Evolutionary conservation across 257 asterid genomes (phyloP).

Genomic region (Marsdenia floribunda): DNA sequence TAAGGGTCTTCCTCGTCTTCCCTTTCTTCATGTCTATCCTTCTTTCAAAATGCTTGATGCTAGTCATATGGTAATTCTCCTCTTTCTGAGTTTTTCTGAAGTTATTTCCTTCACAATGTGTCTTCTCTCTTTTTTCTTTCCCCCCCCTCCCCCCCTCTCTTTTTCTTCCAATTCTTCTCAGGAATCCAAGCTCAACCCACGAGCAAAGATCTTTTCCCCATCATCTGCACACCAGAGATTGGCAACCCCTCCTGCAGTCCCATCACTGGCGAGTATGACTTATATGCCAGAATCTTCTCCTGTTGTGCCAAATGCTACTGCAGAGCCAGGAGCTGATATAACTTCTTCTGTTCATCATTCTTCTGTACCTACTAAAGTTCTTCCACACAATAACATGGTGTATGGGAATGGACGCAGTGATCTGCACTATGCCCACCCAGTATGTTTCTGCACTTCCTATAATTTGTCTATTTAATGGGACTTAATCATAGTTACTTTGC

Average conservation of each 20-base stretch:
- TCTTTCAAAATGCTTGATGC: background rate
- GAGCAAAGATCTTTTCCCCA: slow-evolving; percentile 74
- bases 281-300: slow-evolving; percentile 35
- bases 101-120: background rate
- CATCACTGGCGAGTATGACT: slow-evolving; percentile 37
- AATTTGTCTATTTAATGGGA: background rate
- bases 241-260: slow-evolving; percentile 47
- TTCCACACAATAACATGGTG: slow-evolving; percentile 34
- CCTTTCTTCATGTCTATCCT: background rate
- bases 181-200: slow-evolving; percentile 91
- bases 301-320: slow-evolving; percentile 36
- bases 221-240: slow-evolving; percentile 42
- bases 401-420: slow-evolving; percentile 44
- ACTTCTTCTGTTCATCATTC: slow-evolving; percentile 36
- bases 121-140: too few relatives aligned
- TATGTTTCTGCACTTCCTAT: slow-evolving; percentile 27
- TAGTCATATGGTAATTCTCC: background rate
- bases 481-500: background rate
- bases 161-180: slow-evolving; percentile 17
- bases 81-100: background rate
- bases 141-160: background rate
- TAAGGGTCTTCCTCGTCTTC: background rate
- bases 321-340: slow-evolving; percentile 49
- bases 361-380: slow-evolving; percentile 50
- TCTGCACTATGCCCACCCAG: slow-evolving; percentile 52